These are phyloP conservation scores for Termitomyces sp. DNA, from an alignment of 768 basidiomycete species.

Conservation along the genomic window DNA sequence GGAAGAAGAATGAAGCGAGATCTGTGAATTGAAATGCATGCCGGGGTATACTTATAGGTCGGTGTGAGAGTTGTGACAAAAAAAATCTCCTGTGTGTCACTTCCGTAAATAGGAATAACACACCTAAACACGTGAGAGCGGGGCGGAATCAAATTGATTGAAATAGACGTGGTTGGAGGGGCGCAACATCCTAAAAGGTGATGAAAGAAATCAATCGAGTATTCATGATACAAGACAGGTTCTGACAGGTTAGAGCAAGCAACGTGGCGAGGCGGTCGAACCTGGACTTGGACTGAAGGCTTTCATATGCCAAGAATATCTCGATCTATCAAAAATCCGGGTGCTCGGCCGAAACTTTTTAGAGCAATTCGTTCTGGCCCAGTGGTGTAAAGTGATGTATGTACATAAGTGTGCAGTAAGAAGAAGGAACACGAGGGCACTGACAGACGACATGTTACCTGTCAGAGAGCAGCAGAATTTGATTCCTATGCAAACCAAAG, in stretches of 20 bases:
- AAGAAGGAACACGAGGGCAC: neutral
- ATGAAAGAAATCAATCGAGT: neutral
- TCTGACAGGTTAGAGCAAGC: neutral
- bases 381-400: neutral
- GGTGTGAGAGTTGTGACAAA: slow-evolving; percentile 12
- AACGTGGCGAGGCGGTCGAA: neutral
- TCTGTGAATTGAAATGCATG: slow-evolving; percentile 9
- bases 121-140: slow-evolving; percentile 1
- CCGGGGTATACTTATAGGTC: slow-evolving; percentile 13
- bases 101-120: slow-evolving; percentile 8
- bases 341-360: neutral
- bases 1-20: slow-evolving; percentile 4
- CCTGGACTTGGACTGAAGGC: neutral
- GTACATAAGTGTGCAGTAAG: neutral
- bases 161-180: neutral
- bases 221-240: neutral
- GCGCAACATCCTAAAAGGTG: neutral
- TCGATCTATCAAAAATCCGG: neutral
- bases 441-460: neutral
- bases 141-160: neutral
- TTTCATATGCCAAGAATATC: neutral
- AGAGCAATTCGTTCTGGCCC: neutral
- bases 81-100: slow-evolving; percentile 13
- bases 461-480: too few species aligned
- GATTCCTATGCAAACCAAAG: neutral